Evolutionary conservation across 352 stramenopile species (phyloP).

Genomic region (Phytophthora ohioensis): DNA sequence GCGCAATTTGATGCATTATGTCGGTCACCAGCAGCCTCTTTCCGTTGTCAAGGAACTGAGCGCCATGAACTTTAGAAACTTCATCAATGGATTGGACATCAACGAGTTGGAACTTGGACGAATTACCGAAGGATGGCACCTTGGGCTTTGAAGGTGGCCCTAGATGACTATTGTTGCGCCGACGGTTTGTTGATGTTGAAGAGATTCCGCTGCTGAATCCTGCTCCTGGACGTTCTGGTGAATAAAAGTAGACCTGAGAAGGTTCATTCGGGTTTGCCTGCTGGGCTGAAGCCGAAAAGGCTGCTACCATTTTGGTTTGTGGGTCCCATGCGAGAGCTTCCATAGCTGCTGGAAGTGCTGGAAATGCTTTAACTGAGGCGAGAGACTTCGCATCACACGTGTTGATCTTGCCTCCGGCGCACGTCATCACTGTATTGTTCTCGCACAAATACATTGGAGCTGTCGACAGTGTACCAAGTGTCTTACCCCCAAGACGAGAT

Average conservation of each 20-base stretch:
- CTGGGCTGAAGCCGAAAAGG: conserved; percentile 15
- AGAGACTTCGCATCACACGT: conserved; percentile 40
- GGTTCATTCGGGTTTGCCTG: conserved; percentile 5
- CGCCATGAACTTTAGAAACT: conserved; percentile 28
- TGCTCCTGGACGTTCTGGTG: conserved; percentile 15
- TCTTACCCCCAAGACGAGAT: conserved; percentile 30
- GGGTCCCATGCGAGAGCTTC: conserved; percentile 24
- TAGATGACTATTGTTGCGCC: conserved; percentile 18
- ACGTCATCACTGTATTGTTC: conserved; percentile 24
- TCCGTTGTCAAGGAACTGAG: conserved; percentile 38
- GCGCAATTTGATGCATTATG: conserved; percentile 37
- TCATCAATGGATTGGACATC: conserved; percentile 26
- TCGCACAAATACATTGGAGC: conserved; percentile 34
- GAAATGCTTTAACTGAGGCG: conserved; percentile 22
- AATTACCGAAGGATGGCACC: conserved; percentile 19
- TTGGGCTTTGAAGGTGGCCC: conserved; percentile 30
- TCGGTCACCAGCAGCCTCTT: conserved; percentile 42
- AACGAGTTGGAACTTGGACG: conserved; percentile 36
- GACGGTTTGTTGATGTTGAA: conserved; percentile 15
- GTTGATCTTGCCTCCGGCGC: conserved; percentile 24
- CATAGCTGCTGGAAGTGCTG: conserved; percentile 19
- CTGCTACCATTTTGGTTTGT: conserved; percentile 17
- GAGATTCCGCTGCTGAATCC: conserved; percentile 4
- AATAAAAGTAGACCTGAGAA: conserved; percentile 39
- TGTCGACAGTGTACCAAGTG: conserved; percentile 39